phyloP scores from a whole-genome alignment of 1,284 basidiomycete species.

The Kalmanozyma brasiliensis region DNA sequence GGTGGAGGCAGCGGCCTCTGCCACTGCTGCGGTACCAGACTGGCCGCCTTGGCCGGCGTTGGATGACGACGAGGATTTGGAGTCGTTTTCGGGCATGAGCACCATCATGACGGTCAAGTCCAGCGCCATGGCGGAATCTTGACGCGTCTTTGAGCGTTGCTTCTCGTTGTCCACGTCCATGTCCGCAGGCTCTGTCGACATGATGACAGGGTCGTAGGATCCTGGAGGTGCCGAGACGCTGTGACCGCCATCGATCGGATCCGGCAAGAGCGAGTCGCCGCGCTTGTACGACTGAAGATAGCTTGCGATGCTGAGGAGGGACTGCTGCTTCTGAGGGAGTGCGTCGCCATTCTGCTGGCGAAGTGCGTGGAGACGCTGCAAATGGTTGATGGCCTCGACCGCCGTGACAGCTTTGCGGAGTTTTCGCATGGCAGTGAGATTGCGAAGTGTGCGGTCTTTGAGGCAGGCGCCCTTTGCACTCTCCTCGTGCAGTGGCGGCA shows the following conservation, averaged over 20 bases:
- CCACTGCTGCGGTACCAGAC: constrained; percentile 47
- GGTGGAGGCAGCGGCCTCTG: constrained; percentile 48
- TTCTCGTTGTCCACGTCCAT: constrained; percentile 1
- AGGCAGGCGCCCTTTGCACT: constrained; percentile 55
- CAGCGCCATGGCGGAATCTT: constrained; percentile 57
- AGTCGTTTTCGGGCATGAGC: constrained; percentile 39
- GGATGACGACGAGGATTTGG: constrained; percentile 12
- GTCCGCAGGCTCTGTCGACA: constrained; percentile 15
- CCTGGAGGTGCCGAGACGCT: constrained; percentile 9
- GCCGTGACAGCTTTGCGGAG: constrained; percentile 62
- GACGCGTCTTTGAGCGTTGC: constrained; percentile 18
- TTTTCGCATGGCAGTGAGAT: constrained; percentile 54
- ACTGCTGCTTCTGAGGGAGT: constrained; percentile 48
- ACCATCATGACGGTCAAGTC: constrained; percentile 60
- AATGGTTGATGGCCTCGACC: constrained; percentile 59
- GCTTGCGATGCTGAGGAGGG: constrained; percentile 47
- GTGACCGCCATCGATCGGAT: constrained; percentile 7
- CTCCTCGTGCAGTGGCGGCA: constrained; percentile 55
- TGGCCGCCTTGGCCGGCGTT: constrained; percentile 6
- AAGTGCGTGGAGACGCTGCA: constrained; percentile 56
- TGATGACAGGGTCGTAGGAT: constrained; percentile 7
- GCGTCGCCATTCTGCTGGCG: constrained; percentile 53
- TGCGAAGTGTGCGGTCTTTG: constrained; percentile 54
- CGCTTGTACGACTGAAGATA: constrained; percentile 38
- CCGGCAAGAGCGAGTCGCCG: constrained; percentile 32